Conservation (phyloP, 768 basidiomycete species). For the Lactifluus volemus region DNA sequence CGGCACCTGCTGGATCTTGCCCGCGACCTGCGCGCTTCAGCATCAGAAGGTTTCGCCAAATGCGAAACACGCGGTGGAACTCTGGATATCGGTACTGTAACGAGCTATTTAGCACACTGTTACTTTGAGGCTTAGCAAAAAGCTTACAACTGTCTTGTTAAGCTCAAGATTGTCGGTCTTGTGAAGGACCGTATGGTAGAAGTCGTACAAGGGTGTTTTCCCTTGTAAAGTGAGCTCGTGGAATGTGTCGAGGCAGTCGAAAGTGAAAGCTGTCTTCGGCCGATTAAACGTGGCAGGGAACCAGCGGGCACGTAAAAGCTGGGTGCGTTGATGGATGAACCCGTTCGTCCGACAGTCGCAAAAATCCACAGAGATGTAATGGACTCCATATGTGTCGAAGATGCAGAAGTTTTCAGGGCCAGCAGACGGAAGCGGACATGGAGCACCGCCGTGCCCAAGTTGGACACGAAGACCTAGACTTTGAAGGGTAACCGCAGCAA, state of each 20-base stretch:
- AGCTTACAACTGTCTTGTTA: not conserved
- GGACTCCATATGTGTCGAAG: not conserved
- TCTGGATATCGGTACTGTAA: conserved; percentile 1
- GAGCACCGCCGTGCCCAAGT: no score
- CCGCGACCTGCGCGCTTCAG: not conserved
- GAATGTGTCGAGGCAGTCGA: no score
- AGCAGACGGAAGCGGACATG: not conserved
- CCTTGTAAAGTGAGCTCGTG: no score
- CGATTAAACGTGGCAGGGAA: not conserved
- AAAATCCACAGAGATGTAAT: not conserved
- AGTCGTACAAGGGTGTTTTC: conserved; percentile 1
- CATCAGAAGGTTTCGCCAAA: not conserved
- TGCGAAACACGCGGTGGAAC: not conserved
- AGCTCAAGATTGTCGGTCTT: not conserved
- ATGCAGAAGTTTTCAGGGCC: not conserved
- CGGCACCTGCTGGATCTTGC: conserved; percentile 4
- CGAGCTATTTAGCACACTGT: no score
- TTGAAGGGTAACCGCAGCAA: no score
- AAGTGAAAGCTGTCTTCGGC: not conserved
- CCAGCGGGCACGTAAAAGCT: conserved; percentile 8
- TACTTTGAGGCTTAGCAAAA: no score
- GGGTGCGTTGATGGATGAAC: not conserved
- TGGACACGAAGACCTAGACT: no score
- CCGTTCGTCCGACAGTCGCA: not conserved
- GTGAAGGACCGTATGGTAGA: not conserved